phyloP scores from a whole-genome alignment of 2,329 filamentous ascomycete genomes.

The Echinosphaeria canescens region DNA sequence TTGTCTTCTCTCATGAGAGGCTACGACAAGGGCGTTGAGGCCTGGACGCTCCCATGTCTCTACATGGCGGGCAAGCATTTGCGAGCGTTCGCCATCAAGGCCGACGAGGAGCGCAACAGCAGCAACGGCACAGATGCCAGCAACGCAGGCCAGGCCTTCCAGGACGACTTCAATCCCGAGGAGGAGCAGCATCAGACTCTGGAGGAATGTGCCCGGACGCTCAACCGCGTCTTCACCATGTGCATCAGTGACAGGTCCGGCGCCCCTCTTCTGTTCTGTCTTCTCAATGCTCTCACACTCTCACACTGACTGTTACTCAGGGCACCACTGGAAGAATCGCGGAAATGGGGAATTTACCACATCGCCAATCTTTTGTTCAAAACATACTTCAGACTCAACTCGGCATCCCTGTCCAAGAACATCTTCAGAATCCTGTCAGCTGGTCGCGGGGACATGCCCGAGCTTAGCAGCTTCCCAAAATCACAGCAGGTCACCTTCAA shows the following conservation, averaged over 20 bases:
- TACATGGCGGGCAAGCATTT: conserved; percentile 78
- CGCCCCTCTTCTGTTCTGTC: too few relatives aligned
- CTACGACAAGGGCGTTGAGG: conserved; percentile 60
- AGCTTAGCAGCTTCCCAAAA: conserved; percentile 59
- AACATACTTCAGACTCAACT: conserved; percentile 93
- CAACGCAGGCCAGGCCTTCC: conserved; percentile 27
- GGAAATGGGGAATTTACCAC: conserved; percentile 97
- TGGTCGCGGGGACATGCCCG: conserved; percentile 59
- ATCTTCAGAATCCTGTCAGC: conserved; percentile 69
- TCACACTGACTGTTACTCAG: too few relatives aligned
- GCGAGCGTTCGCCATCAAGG: conserved; percentile 72
- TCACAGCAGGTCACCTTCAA: conserved; percentile 90
- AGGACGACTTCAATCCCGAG: conserved; percentile 67
- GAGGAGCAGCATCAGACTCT: conserved; percentile 63
- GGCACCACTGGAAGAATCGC: conserved; percentile 65
- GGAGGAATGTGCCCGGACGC: conserved; percentile 72
- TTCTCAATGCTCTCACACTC: too few relatives aligned
- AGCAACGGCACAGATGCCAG: conserved; percentile 12
- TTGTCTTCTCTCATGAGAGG: conserved; percentile 58
- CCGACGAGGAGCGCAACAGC: conserved; percentile 45
- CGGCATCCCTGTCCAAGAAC: conserved; percentile 73
- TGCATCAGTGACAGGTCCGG: conserved; percentile 75
- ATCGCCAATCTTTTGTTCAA: conserved; percentile 93
- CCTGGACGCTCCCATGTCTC: conserved; percentile 84
- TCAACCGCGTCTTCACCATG: conserved; percentile 81